These are phyloP conservation scores for Conticribra guillardii DNA, from an alignment of 108 stramenopile species.

Conservation along the genomic window DNA sequence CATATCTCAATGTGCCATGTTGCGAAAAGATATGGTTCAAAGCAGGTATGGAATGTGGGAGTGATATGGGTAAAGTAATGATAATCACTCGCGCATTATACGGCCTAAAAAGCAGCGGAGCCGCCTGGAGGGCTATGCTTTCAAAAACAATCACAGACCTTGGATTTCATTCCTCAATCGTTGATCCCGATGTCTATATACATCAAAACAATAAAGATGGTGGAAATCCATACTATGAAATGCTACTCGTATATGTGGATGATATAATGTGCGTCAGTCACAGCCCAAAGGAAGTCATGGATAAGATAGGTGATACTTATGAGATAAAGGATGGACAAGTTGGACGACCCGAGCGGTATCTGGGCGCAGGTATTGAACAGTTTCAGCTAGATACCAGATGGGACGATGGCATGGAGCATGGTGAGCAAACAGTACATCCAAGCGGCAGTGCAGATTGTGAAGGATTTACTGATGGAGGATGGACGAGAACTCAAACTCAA, in stretches of 20 bases:
- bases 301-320: no score
- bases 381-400: background rate
- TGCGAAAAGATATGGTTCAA: conserved; percentile 36
- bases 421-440: no score
- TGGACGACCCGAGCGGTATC: background rate
- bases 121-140: conserved; percentile 29
- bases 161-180: no score
- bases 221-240: no score
- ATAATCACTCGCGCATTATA: conserved; percentile 48
- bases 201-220: no score
- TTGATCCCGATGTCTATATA: no score
- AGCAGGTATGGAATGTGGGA: conserved; percentile 44
- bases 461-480: conserved; percentile 8
- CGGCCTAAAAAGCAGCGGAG: conserved; percentile 41
- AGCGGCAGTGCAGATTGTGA: background rate
- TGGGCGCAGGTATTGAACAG: background rate
- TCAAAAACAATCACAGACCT: conserved; percentile 1
- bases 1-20: conserved; percentile 35
- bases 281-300: background rate
- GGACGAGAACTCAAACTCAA: conserved; percentile 17
- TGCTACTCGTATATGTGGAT: no score
- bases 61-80: conserved; percentile 25
- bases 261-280: conserved; percentile 5
- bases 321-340: background rate
- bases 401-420: conserved; percentile 6